phyloP scores from a whole-genome alignment of 2,329 filamentous ascomycete species.

The Leptoxyphium fumago region DNA sequence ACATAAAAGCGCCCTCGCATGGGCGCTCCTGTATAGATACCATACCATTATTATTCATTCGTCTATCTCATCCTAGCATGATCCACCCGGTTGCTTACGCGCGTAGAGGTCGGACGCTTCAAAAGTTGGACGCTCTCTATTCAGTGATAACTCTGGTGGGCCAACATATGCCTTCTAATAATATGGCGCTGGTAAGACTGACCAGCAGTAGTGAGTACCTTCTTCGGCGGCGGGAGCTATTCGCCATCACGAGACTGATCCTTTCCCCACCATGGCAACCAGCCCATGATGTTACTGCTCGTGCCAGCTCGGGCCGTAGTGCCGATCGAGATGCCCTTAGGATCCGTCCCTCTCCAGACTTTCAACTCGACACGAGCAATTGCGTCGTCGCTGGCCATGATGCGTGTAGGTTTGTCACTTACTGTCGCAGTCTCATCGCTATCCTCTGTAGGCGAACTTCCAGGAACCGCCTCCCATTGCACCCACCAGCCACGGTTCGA shows the following conservation, averaged over 20 bases:
- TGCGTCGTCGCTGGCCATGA: not conserved
- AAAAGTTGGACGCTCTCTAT: no score
- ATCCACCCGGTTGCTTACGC: no score
- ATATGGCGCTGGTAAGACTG: no score
- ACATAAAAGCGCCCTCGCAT: no score
- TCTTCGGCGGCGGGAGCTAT: no score
- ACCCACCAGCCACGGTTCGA: slow-evolving; percentile 54
- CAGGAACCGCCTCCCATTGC: slow-evolving; percentile 33
- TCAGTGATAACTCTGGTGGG: no score
- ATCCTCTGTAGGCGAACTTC: slow-evolving; percentile 11
- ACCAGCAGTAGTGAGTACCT: no score
- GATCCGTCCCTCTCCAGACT: not conserved
- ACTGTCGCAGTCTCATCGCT: not conserved
- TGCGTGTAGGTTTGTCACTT: not conserved
- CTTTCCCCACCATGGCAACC: not conserved
- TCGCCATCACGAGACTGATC: not conserved
- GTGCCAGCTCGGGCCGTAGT: not conserved
- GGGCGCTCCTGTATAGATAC: no score
- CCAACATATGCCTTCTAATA: no score
- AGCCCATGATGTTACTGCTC: not conserved
- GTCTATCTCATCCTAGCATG: no score
- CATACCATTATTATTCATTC: no score
- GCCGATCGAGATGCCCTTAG: not conserved
- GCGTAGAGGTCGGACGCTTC: no score
- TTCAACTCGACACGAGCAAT: not conserved